Percentiles rank a stretch among this genome's conserved stretches.
phyloP scores from a whole-genome alignment of 1,284 basidiomycete species.

The Ceratobasidium papillatum region DNA sequence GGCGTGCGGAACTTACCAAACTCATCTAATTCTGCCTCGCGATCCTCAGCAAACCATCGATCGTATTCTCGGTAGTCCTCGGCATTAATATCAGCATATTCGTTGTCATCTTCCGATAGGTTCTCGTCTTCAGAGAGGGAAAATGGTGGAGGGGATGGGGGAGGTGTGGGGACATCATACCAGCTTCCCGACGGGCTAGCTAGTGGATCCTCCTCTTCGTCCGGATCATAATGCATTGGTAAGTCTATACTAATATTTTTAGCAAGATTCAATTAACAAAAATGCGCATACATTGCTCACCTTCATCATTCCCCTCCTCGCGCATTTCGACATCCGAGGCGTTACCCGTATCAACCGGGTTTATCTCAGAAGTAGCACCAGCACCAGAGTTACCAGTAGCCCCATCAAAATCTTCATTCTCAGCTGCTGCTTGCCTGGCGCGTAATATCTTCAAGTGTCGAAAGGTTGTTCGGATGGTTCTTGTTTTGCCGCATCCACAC shows the following conservation, averaged over 20 bases:
- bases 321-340: neutral
- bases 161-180: neutral
- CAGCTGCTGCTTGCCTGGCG: too few species aligned
- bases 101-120: neutral
- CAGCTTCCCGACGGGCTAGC: neutral
- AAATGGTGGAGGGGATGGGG: neutral
- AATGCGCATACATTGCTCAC: neutral
- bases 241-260: neutral
- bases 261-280: neutral
- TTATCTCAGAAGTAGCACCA: neutral
- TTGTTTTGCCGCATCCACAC: too few species aligned
- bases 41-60: conserved; percentile 15
- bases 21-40: neutral
- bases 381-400: too few species aligned
- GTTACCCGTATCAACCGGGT: neutral
- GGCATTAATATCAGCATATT: neutral
- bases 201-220: neutral
- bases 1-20: neutral
- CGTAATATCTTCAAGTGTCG: neutral
- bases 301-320: neutral
- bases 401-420: too few species aligned
- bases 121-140: neutral
- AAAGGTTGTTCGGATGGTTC: too few species aligned
- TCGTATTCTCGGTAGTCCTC: conserved; percentile 18
- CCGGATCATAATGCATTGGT: conserved; percentile 4